Evolutionary conservation across 106 monocot genomes (phyloP).

Genomic region (Dendrobium chrysotoxum): DNA sequence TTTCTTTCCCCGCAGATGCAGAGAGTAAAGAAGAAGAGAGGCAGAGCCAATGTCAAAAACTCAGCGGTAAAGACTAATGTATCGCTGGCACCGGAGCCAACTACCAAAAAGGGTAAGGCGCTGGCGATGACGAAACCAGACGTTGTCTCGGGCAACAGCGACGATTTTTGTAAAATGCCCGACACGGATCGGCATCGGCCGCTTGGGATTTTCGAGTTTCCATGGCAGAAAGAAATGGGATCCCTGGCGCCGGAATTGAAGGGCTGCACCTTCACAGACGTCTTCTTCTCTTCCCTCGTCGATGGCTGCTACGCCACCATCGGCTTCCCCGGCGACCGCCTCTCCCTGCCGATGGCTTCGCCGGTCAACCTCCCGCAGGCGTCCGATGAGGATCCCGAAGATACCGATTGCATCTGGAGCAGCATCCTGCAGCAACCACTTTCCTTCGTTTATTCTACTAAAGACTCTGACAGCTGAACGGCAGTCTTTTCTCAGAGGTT

Average conservation of each 20-base stretch:
- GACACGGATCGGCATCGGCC: background rate
- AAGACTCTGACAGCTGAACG: background rate
- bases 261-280: constrained; percentile 39
- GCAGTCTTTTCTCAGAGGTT: background rate
- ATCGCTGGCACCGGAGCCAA: background rate
- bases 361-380: constrained; percentile 17
- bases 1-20: background rate
- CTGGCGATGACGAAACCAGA: background rate
- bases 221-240: constrained; percentile 31
- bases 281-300: constrained; percentile 73
- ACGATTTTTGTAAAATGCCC: background rate
- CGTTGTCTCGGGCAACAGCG: background rate
- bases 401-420: constrained; percentile 50
- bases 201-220: constrained; percentile 63
- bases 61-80: too few relatives aligned
- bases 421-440: constrained; percentile 33
- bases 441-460: background rate
- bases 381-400: constrained; percentile 22
- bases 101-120: background rate
- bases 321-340: constrained; percentile 52
- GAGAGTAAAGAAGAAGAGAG: background rate
- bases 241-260: constrained; percentile 13
- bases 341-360: constrained; percentile 8
- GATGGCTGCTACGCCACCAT: constrained; percentile 52
- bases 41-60: background rate